These are phyloP conservation scores for Tuber melanosporum DNA, from an alignment of 495 filamentous ascomycete species.

Conservation along the genomic window DNA sequence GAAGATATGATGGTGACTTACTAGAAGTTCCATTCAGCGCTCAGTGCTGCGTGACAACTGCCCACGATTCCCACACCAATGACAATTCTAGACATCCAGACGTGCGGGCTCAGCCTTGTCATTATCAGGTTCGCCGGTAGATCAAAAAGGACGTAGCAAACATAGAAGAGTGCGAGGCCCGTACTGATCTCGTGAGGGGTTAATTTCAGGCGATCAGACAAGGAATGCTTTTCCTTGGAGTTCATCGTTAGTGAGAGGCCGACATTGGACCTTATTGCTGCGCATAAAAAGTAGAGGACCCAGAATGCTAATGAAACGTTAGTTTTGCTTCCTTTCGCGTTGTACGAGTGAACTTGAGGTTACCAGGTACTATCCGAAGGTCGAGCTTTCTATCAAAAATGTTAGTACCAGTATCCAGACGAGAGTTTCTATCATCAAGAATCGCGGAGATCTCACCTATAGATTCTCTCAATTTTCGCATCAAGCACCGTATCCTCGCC, in stretches of 20 bases:
- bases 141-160: constrained; percentile 84
- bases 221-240: constrained; percentile 56
- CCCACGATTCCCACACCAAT: constrained; percentile 80
- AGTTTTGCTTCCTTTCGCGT: constrained; percentile 8
- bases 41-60: constrained; percentile 71
- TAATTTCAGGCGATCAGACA: constrained; percentile 59
- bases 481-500: constrained; percentile 48
- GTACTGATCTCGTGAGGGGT: constrained; percentile 70
- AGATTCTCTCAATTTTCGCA: constrained; percentile 57
- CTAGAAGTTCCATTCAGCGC: constrained; percentile 79
- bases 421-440: neutral
- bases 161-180: constrained; percentile 80
- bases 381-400: constrained; percentile 61
- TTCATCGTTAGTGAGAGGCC: constrained; percentile 92
- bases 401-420: constrained; percentile 2
- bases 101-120: constrained; percentile 72
- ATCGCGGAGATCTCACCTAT: constrained; percentile 48
- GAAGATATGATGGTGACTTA: constrained; percentile 43
- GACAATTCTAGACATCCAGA: constrained; percentile 92
- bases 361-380: constrained; percentile 69
- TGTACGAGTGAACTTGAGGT: neutral
- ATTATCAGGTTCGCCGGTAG: constrained; percentile 85
- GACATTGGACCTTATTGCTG: constrained; percentile 84
- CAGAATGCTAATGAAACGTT: constrained; percentile 59
- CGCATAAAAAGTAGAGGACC: constrained; percentile 88